Conservation (phyloP, 1,139 yeast genomes). For the Geotrichum fermentans region DNA sequence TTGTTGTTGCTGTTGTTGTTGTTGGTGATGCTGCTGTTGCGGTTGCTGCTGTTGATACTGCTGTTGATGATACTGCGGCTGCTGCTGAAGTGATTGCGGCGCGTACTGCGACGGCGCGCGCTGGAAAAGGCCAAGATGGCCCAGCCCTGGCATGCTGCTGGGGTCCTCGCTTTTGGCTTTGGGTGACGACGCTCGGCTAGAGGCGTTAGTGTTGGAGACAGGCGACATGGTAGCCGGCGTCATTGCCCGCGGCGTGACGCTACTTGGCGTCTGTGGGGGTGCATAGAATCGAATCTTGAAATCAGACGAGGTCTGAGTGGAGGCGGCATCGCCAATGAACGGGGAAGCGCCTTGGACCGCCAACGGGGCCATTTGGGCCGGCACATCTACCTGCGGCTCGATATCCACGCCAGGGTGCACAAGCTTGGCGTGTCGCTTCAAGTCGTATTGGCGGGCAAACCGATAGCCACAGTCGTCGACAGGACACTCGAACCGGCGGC, state of each 20-base stretch:
- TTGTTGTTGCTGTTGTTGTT: background rate
- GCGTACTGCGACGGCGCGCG: background rate
- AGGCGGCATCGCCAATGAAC: background rate
- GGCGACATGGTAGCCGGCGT: conserved; percentile 6
- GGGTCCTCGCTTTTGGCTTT: conserved; percentile 1
- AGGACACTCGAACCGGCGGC: conserved; percentile 34
- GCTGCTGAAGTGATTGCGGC: conserved; percentile 10
- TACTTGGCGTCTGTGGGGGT: conserved; percentile 4
- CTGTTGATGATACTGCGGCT: conserved; percentile 9
- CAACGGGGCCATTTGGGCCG: background rate
- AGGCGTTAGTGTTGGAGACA: conserved; percentile 1
- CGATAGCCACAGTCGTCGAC: conserved; percentile 35
- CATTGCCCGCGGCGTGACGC: conserved; percentile 11
- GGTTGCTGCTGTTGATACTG: conserved; percentile 5
- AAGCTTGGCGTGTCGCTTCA: conserved; percentile 37
- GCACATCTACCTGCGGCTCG: conserved; percentile 6
- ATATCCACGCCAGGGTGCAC: conserved; percentile 24
- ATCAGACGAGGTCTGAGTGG: background rate
- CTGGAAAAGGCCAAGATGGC: background rate
- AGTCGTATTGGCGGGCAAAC: conserved; percentile 40
- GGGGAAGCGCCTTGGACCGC: background rate
- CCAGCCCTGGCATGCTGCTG: background rate
- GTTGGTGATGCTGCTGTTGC: conserved; percentile 4
- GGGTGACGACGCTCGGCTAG: background rate
- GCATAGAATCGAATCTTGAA: conserved; percentile 4